These are phyloP conservation scores for Mycena haematopus DNA, from an alignment of 768 basidiomycete genomes.

Conservation along the genomic window DNA sequence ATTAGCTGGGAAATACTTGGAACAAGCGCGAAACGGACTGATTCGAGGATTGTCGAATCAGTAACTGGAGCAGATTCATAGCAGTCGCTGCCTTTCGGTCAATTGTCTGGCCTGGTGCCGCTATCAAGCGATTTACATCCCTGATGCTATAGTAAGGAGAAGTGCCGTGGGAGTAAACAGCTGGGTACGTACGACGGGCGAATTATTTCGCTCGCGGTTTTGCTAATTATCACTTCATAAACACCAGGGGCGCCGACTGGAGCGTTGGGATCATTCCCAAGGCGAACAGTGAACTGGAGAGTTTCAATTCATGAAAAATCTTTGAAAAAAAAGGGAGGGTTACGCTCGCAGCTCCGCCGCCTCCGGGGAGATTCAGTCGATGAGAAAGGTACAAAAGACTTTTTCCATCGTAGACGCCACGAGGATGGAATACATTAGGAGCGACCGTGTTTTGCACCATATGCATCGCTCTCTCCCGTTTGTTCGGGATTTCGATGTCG, in stretches of 20 bases:
- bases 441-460: slow-evolving; percentile 46
- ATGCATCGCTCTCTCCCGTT: slow-evolving; percentile 42
- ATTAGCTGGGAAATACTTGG: not conserved
- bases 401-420: slow-evolving; percentile 53
- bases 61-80: slow-evolving; percentile 54
- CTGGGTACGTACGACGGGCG: slow-evolving; percentile 44
- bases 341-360: slow-evolving; percentile 36
- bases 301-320: not conserved
- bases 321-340: not conserved
- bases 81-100: slow-evolving; percentile 41
- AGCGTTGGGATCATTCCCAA: slow-evolving; percentile 35
- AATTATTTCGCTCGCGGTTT: slow-evolving; percentile 46
- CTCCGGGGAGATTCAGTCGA: slow-evolving; percentile 34
- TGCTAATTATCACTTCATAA: slow-evolving; percentile 39
- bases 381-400: slow-evolving; percentile 48
- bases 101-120: slow-evolving; percentile 20
- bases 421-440: slow-evolving; percentile 46
- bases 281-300: slow-evolving; percentile 43
- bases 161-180: not conserved
- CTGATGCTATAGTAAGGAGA: slow-evolving; percentile 26
- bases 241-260: slow-evolving; percentile 35
- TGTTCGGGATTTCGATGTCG: slow-evolving; percentile 32
- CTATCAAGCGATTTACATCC: slow-evolving; percentile 36
- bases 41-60: slow-evolving; percentile 55
- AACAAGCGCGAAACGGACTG: slow-evolving; percentile 39